Conservation (phyloP, 2,329 filamentous ascomycete species). For the Xylariaceae sp. region DNA sequence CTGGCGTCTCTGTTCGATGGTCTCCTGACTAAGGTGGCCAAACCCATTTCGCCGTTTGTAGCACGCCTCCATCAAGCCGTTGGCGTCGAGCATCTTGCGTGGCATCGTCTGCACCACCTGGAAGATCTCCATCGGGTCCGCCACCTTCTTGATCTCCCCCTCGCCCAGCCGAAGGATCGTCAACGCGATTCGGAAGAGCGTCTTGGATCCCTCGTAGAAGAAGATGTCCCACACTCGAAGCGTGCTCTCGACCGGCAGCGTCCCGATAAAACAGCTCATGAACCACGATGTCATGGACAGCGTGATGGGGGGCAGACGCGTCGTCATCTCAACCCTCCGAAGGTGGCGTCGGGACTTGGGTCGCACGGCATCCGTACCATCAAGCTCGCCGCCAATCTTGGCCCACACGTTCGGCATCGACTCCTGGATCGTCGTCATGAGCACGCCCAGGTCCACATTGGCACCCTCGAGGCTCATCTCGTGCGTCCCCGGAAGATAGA, state of each 20-base stretch:
- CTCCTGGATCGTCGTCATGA: slow-evolving; percentile 83
- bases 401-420: slow-evolving; percentile 79
- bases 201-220: slow-evolving; percentile 93
- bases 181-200: slow-evolving; percentile 85
- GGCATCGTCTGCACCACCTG: slow-evolving; percentile 88
- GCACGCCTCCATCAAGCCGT: slow-evolving; percentile 75
- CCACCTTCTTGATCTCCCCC: slow-evolving; percentile 70
- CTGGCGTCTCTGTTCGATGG: slow-evolving; percentile 71
- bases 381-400: slow-evolving; percentile 78
- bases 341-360: slow-evolving; percentile 38
- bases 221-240: slow-evolving; percentile 93
- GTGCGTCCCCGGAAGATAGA: slow-evolving; percentile 87
- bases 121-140: slow-evolving; percentile 92
- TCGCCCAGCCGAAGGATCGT: slow-evolving; percentile 90
- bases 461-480: slow-evolving; percentile 86
- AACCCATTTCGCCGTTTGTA: slow-evolving; percentile 78
- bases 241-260: slow-evolving; percentile 84
- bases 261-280: slow-evolving; percentile 95
- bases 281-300: slow-evolving; percentile 95
- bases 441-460: slow-evolving; percentile 88
- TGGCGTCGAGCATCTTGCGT: slow-evolving; percentile 75
- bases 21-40: slow-evolving; percentile 74
- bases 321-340: slow-evolving; percentile 39
- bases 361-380: slow-evolving; percentile 39
- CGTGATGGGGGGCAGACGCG: slow-evolving; percentile 78